A percentile compares a stretch with the other conserved stretches of the same genome.
phyloP scores from a whole-genome alignment of 1,139 yeast species.

The Eremothecium sinecaudum region DNA sequence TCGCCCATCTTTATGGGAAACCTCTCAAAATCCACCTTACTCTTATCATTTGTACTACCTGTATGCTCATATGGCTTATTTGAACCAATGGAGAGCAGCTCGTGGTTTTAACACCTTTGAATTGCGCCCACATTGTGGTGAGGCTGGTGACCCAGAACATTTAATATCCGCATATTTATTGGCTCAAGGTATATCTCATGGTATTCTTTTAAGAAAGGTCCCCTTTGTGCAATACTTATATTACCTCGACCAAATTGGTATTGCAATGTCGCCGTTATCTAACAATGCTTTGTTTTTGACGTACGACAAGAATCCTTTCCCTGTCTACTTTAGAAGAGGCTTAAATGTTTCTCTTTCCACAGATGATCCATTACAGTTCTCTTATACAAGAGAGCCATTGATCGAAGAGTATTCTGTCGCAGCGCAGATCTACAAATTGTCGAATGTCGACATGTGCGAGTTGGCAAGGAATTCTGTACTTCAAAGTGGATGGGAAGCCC shows the following conservation, averaged over 20 bases:
- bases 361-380: constrained; percentile 90
- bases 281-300: constrained; percentile 93
- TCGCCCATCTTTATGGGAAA: constrained; percentile 71
- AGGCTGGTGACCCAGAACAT: constrained; percentile 98
- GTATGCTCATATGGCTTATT: constrained; percentile 73
- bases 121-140: constrained; percentile 96
- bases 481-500: constrained; percentile 88
- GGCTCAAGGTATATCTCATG: constrained; percentile 91
- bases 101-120: constrained; percentile 81
- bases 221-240: constrained; percentile 91
- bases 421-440: constrained; percentile 88
- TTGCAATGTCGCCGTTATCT: constrained; percentile 98
- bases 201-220: constrained; percentile 81
- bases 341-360: constrained; percentile 85
- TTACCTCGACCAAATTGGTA: constrained; percentile 87
- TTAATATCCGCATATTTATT: constrained; percentile 81
- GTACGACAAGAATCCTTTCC: constrained; percentile 90
- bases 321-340: constrained; percentile 82
- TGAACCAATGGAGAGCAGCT: constrained; percentile 70
- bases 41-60: constrained; percentile 87
- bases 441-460: constrained; percentile 96
- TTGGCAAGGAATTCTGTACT: constrained; percentile 71
- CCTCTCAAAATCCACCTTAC: constrained; percentile 84
- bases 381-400: constrained; percentile 94
- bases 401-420: constrained; percentile 97